Evolutionary conservation across 352 stramenopile genomes (phyloP).

Genomic region (Globisporangium emineosum): DNA sequence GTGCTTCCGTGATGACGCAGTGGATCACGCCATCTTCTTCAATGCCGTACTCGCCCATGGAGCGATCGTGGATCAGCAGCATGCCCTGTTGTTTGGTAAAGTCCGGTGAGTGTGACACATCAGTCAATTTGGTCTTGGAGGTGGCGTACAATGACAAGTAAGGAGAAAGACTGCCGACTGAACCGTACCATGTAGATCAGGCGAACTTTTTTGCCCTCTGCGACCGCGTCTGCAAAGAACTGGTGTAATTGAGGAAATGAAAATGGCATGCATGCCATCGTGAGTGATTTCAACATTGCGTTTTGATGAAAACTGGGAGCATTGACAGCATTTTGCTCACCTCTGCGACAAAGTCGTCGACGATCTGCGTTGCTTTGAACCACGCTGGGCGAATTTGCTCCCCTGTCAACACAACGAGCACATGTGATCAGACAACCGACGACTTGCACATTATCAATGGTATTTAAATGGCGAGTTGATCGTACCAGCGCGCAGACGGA

Average conservation of each 20-base stretch:
- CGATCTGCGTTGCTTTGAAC: constrained; percentile 63
- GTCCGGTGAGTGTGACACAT: background rate
- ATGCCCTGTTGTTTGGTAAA: constrained; percentile 37
- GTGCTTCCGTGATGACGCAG: constrained; percentile 64
- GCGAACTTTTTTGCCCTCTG: constrained; percentile 55
- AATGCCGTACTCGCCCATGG: constrained; percentile 78
- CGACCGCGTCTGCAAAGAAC: constrained; percentile 63
- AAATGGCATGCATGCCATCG: no score
- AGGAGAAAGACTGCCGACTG: no score
- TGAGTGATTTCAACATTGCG: no score
- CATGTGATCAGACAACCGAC: background rate
- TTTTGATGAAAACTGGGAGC: background rate
- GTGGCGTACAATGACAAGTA: background rate
- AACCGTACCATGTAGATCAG: constrained; percentile 72
- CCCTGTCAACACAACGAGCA: constrained; percentile 15
- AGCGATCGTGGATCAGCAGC: constrained; percentile 54
- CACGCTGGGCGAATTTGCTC: constrained; percentile 50
- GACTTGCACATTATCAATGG: background rate
- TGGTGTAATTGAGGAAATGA: no score
- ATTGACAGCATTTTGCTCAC: constrained; percentile 9
- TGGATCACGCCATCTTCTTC: constrained; percentile 76
- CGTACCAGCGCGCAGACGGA: constrained; percentile 56
- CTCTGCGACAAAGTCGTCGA: constrained; percentile 62
- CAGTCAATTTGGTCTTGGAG: no score
- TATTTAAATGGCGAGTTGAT: background rate